Evolutionary conservation across 495 filamentous ascomycete genomes (phyloP), one percentile per base, ranked within the genome.

Genomic region (Neurospora pannonica): DNA sequence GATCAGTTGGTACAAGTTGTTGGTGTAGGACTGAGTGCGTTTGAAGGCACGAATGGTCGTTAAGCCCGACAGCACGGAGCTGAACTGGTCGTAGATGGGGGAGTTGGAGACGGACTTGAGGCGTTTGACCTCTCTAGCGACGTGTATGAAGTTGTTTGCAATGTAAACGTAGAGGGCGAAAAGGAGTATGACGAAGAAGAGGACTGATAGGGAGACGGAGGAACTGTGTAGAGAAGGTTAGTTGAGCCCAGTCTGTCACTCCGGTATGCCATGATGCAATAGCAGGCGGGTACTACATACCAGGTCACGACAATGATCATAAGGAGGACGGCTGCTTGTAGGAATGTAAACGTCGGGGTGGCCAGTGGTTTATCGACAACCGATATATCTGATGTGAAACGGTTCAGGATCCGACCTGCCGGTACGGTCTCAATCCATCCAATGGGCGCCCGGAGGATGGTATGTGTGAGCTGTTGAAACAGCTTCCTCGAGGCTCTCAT

Each of bases 41-140:
- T 78, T 85, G 75, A 89, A 93, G 0, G 90, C 89, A 1, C 91
- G 88, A 39, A 93, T 90, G 1, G 91, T 92, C 15, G 85, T 81
- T 5, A 93, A 81, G 4, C 92, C 91, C 15, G 84, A 83, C 2
- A 92, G 84, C 9, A 87, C 85, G 1, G 87, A 85, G 5, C 85
- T 86, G 74, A 93, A 89, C 13, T 87, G 86, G 42, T 90, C 89
- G 73, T 90, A 90, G 19, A 93, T 86, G 3, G 90, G 91, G 7
- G 86, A 88, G 73, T 89, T 88, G 3, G 87, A 85, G 4, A 85
- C 87, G 31, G 86, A 87, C 76, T 93, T 89, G 0, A 93, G 82
- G 6, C 91, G 83, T 76, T 93, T 93, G 43, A 88, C 79, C 74
- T 91, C 88, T 13, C 91, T 86, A 5, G 92, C 91, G 10, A 85